Base-by-base conservation (phyloP, 2,329 filamentous ascomycete genomes). In the Pseudonectria buxi region DNA sequence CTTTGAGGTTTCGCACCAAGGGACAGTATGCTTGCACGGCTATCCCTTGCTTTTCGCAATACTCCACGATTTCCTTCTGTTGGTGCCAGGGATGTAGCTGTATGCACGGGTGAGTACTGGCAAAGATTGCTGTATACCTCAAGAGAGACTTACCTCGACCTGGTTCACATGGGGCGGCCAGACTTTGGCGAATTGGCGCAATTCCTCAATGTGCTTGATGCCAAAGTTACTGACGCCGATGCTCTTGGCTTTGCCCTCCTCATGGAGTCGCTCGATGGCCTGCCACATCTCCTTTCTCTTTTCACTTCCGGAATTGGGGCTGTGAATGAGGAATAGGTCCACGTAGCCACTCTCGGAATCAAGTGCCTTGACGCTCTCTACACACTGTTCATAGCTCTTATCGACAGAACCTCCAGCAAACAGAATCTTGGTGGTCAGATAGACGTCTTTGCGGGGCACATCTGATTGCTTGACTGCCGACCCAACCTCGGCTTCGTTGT, bases 11-110 rank as follows among this genome's bases (percentile, higher is more conserved):
- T 7, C 55, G 47, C 6, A 55, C 58, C 2, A 63, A 43, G 2
- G 61, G 61, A 10, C 55, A 56, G 16, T 61, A 62, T 3, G 61
- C 61, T 44, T 63, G 49, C 4, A 63, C 36, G 3, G 51, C 25
- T 65, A 90, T 88, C 54, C 81, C 81, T 58, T 88, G 70, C 65
- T 84, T 80, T 71, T 86, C 83, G 74, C 86, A 90, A 41, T 61
- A 63, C 7, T 46, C 45, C 1, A 58, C 55, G 13, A 57, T 53
- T 3, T 57, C 49, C 10, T 46, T 43, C 35, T 64, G 60, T 51
- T 84, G 80, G 39, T 68, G 71, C 78, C 79, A 85, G 0, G 81
- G 80, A 51, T 85, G 81, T 4, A 85, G 67, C 78, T 83, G 32
- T 1, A 7, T 30, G 71, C 74, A n/a, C 75, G 67, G 31, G 71